Conservation (phyloP, 371 early-diverging fungal genomes). For the Phascolomyces articulosus region DNA sequence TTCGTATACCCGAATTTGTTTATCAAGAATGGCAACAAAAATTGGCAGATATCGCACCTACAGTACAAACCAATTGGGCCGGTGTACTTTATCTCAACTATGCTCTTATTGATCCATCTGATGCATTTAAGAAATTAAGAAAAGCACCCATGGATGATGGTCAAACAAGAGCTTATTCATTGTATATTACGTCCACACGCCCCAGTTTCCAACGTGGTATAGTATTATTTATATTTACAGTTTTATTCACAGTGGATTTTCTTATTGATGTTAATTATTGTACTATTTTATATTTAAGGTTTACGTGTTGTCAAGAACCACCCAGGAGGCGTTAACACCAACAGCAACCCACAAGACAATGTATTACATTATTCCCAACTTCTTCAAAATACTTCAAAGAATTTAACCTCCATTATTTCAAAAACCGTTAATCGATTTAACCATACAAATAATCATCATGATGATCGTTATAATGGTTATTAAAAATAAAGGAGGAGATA, state of each 20-base stretch:
- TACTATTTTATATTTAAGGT: neutral
- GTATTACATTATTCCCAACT: neutral
- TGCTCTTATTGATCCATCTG: slow-evolving; percentile 48
- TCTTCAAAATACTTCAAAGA: no score
- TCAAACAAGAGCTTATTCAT: slow-evolving; percentile 59
- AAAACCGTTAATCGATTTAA: neutral
- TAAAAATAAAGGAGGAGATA: no score
- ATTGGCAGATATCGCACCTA: slow-evolving; percentile 28
- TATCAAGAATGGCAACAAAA: slow-evolving; percentile 58
- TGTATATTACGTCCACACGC: slow-evolving; percentile 60
- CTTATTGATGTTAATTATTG: neutral
- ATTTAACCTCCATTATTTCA: neutral
- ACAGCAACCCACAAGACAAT: neutral
- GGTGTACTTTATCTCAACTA: slow-evolving; percentile 62
- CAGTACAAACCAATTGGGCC: slow-evolving; percentile 53
- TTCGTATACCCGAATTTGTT: slow-evolving; percentile 54
- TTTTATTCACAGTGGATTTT: no score
- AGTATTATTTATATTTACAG: no score
- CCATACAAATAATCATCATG: slow-evolving; percentile 9
- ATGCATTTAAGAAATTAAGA: slow-evolving; percentile 44
- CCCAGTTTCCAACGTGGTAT: slow-evolving; percentile 30
- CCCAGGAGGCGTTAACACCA: neutral
- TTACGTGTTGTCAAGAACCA: neutral
- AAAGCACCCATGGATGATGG: slow-evolving; percentile 59
- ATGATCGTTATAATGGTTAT: slow-evolving; percentile 23